Evolutionary conservation across 768 basidiomycete species (phyloP).

Genomic region (Suillus ampliporus): DNA sequence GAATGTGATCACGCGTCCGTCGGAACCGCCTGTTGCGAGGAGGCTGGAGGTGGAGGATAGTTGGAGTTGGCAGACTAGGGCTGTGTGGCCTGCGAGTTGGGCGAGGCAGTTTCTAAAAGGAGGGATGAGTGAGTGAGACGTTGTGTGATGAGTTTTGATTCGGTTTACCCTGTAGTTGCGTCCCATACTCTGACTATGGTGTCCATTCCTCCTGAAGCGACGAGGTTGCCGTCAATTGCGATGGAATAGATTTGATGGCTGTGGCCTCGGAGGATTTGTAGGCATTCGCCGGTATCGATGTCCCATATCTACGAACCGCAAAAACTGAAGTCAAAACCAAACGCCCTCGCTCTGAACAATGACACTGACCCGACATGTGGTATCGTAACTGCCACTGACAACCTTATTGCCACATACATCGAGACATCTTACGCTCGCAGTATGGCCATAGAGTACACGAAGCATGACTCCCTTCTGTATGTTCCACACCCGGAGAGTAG

Average conservation of each 20-base stretch:
- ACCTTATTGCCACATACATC: constrained; percentile 85
- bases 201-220: constrained; percentile 90
- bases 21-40: constrained; percentile 86
- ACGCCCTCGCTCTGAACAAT: not conserved
- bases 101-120: constrained; percentile 73
- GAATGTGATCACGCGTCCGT: constrained; percentile 84
- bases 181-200: constrained; percentile 95
- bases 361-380: constrained; percentile 73
- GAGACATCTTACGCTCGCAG: constrained; percentile 82
- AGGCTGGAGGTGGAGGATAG: constrained; percentile 59
- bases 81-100: constrained; percentile 88
- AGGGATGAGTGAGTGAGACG: not conserved
- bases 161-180: constrained; percentile 75
- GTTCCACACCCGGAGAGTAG: constrained; percentile 91
- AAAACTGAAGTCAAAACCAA: constrained; percentile 9
- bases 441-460: constrained; percentile 76
- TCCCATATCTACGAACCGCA: constrained; percentile 73
- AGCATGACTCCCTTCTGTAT: constrained; percentile 77
- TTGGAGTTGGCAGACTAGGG: constrained; percentile 91
- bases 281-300: constrained; percentile 85
- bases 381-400: constrained; percentile 95
- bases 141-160: not conserved
- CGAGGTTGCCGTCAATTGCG: constrained; percentile 82
- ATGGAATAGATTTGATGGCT: constrained; percentile 90
- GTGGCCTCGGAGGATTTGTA: constrained; percentile 84